A percentile compares a stretch with the other conserved stretches of the same genome.
Evolutionary conservation across 805 yeast genomes (phyloP).

Genomic region (Citeromyces nyonsensis): DNA sequence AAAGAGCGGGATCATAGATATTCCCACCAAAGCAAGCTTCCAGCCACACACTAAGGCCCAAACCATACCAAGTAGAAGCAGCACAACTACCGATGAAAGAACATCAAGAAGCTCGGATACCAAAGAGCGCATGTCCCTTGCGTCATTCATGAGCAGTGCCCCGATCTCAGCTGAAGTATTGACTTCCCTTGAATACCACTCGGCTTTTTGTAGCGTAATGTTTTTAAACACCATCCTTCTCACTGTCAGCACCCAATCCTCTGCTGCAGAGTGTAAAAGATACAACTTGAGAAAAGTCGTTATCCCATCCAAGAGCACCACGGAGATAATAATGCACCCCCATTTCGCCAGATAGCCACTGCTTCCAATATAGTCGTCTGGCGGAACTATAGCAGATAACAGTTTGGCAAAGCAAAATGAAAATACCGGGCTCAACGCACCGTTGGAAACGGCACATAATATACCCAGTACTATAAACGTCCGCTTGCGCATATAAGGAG

Average conservation of each 20-base stretch:
- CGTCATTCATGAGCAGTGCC: slow-evolving; percentile 64
- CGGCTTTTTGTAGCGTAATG: slow-evolving; percentile 32
- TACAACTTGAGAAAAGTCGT: slow-evolving; percentile 33
- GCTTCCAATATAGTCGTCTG: slow-evolving; percentile 15
- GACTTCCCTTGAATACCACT: slow-evolving; percentile 29
- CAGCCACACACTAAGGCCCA: slow-evolving; percentile 80
- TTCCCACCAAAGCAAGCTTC: slow-evolving; percentile 74
- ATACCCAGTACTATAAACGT: slow-evolving; percentile 31
- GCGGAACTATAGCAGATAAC: slow-evolving; percentile 45
- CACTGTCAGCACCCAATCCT: slow-evolving; percentile 44
- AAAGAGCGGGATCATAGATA: slow-evolving; percentile 60
- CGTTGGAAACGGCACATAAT: slow-evolving; percentile 33
- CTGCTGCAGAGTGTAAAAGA: slow-evolving; percentile 43
- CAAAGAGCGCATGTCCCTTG: slow-evolving; percentile 58
- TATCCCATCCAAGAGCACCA: slow-evolving; percentile 52
- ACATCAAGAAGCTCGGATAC: slow-evolving; percentile 48
- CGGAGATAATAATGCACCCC: slow-evolving; percentile 48
- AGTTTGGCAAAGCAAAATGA: slow-evolving; percentile 65
- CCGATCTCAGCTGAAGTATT: slow-evolving; percentile 35
- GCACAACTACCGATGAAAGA: slow-evolving; percentile 31
- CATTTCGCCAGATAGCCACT: slow-evolving; percentile 31
- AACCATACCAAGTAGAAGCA: slow-evolving; percentile 42
- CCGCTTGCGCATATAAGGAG: slow-evolving; percentile 10
- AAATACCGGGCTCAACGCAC: slow-evolving; percentile 60
- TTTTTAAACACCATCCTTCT: slow-evolving; percentile 31